Conservation (phyloP, 495 filamentous ascomycete genomes). For the Penicillium canescens region DNA sequence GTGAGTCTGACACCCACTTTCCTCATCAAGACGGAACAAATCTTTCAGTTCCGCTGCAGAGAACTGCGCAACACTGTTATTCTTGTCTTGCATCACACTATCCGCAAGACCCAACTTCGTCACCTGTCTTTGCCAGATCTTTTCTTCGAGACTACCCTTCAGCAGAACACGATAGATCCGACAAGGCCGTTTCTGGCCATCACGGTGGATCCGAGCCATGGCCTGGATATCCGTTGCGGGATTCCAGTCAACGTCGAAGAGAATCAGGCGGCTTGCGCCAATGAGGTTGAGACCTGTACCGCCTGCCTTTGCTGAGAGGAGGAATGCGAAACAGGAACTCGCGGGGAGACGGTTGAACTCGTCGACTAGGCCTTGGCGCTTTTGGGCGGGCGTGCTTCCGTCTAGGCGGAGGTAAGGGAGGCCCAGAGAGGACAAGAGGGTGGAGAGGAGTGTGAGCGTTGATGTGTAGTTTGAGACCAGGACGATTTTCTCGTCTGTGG, state of each 20-base stretch:
- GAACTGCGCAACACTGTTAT: slow-evolving; percentile 54
- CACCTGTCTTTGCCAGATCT: slow-evolving; percentile 81
- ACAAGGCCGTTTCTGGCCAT: slow-evolving; percentile 71
- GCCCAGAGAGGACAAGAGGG: slow-evolving; percentile 61
- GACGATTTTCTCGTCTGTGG: slow-evolving; percentile 72
- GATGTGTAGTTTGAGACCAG: slow-evolving; percentile 82
- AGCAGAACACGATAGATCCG: slow-evolving; percentile 75
- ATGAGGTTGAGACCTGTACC: slow-evolving; percentile 78
- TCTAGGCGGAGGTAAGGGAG: slow-evolving; percentile 73
- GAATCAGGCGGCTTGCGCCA: slow-evolving; percentile 71
- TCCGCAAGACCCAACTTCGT: slow-evolving; percentile 73
- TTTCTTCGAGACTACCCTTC: slow-evolving; percentile 75
- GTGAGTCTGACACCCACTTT: slow-evolving; percentile 61
- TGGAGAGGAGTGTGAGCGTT: slow-evolving; percentile 69
- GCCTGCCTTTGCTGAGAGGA: slow-evolving; percentile 78
- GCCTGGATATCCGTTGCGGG: slow-evolving; percentile 78
- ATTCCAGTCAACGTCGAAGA: slow-evolving; percentile 87
- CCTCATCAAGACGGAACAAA: slow-evolving; percentile 68
- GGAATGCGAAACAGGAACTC: slow-evolving; percentile 66
- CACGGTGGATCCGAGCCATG: slow-evolving; percentile 83
- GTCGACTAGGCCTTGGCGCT: slow-evolving; percentile 75
- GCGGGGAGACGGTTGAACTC: slow-evolving; percentile 67
- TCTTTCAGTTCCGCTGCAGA: slow-evolving; percentile 68
- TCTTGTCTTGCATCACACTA: slow-evolving; percentile 65
- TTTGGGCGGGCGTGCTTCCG: slow-evolving; percentile 65